These are phyloP conservation scores for Articulospora tetracladia DNA, from an alignment of 495 filamentous ascomycete genomes.

Conservation along the genomic window DNA sequence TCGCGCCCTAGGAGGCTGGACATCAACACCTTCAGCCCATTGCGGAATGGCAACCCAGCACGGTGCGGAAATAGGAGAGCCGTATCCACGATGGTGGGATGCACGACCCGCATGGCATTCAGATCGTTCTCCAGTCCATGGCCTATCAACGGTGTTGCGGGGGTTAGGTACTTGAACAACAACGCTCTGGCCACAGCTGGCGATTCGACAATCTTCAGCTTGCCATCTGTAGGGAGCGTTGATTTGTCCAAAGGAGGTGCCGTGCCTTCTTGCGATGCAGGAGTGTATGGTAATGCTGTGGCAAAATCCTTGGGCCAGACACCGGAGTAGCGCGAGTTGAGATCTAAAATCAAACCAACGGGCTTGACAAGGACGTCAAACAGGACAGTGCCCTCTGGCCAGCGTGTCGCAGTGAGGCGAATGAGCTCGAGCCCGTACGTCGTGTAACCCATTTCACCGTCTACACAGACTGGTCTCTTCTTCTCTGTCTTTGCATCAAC, in stretches of 20 bases:
- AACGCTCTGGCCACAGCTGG: slow-evolving; percentile 68
- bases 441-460: slow-evolving; percentile 98
- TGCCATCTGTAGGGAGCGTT: slow-evolving; percentile 20
- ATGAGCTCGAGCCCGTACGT: slow-evolving; percentile 81
- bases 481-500: slow-evolving; percentile 42
- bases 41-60: slow-evolving; percentile 68
- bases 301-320: slow-evolving; percentile 70
- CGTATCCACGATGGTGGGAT: slow-evolving; percentile 83
- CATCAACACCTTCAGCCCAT: slow-evolving; percentile 68
- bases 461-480: slow-evolving; percentile 63
- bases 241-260: slow-evolving; percentile 18
- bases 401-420: slow-evolving; percentile 80
- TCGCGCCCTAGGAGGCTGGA: slow-evolving; percentile 59
- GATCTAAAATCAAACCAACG: slow-evolving; percentile 77
- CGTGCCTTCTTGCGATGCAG: slow-evolving; percentile 18
- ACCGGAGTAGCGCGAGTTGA: slow-evolving; percentile 88
- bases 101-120: slow-evolving; percentile 75
- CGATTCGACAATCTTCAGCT: slow-evolving; percentile 65
- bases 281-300: slow-evolving; percentile 58
- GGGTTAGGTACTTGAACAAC: slow-evolving; percentile 65
- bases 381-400: slow-evolving; percentile 71
- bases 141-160: slow-evolving; percentile 78
- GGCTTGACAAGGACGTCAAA: slow-evolving; percentile 86
- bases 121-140: slow-evolving; percentile 96
- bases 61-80: slow-evolving; percentile 77